Conservation (phyloP, 345 rosid genomes). For the Jatropha curcas region DNA sequence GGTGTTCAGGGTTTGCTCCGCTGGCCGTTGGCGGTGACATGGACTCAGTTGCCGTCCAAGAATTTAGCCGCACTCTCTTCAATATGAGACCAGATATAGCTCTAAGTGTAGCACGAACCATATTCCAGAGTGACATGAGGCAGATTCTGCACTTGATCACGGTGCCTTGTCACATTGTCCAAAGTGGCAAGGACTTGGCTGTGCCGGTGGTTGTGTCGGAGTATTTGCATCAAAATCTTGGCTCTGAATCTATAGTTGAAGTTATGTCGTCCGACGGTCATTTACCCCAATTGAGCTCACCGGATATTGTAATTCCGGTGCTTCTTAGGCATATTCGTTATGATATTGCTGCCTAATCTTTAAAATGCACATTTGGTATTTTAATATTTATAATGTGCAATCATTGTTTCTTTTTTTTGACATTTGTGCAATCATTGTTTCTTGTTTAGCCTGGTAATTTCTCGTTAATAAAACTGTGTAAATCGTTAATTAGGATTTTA, state of each 20-base stretch:
- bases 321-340: constrained; percentile 69
- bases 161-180: constrained; percentile 85
- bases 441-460: background rate
- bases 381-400: background rate
- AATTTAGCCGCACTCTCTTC: constrained; percentile 89
- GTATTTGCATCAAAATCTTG: constrained; percentile 68
- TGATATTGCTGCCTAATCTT: constrained; percentile 39
- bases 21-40: constrained; percentile 82
- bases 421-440: background rate
- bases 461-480: background rate
- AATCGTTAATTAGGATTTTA: background rate
- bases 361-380: background rate
- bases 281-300: constrained; percentile 93
- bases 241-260: constrained; percentile 72
- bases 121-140: constrained; percentile 80
- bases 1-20: constrained; percentile 94
- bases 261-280: constrained; percentile 85
- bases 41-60: constrained; percentile 86
- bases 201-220: constrained; percentile 80
- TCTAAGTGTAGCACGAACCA: constrained; percentile 61
- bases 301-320: constrained; percentile 77
- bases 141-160: constrained; percentile 50
- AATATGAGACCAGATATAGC: constrained; percentile 97
- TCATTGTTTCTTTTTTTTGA: too few relatives aligned
- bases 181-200: constrained; percentile 82